phyloP scores from a whole-genome alignment of 2,329 filamentous ascomycete species.

The Aspergillus novofumigatus region DNA sequence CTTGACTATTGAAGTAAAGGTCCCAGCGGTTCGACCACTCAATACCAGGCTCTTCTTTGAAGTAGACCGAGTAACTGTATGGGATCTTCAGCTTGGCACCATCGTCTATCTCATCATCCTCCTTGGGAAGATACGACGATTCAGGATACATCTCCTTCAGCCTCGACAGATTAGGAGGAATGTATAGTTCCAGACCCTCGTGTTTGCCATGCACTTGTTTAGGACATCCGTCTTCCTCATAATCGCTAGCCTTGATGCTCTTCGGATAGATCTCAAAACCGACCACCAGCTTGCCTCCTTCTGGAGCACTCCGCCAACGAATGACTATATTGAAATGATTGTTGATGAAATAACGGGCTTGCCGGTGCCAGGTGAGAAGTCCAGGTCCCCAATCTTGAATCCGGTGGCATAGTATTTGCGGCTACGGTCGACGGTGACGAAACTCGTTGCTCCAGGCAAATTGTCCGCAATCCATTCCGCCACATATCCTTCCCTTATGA shows the following conservation, averaged over 20 bases:
- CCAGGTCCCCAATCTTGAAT: slow-evolving; percentile 80
- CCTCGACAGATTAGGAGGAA: slow-evolving; percentile 59
- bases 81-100: slow-evolving; percentile 67
- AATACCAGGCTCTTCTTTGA: slow-evolving; percentile 72
- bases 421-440: slow-evolving; percentile 78
- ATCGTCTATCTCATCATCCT: slow-evolving; percentile 57
- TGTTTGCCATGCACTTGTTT: slow-evolving; percentile 60
- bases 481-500: slow-evolving; percentile 78
- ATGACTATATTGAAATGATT: slow-evolving; percentile 86
- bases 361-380: slow-evolving; percentile 56
- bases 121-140: slow-evolving; percentile 56
- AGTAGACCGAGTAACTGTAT: slow-evolving; percentile 88
- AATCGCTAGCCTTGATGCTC: slow-evolving; percentile 64
- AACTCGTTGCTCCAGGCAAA: slow-evolving; percentile 80
- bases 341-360: slow-evolving; percentile 71
- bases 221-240: slow-evolving; percentile 64
- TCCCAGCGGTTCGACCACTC: slow-evolving; percentile 87
- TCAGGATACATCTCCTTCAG: slow-evolving; percentile 53
- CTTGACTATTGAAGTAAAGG: slow-evolving; percentile 82
- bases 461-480: slow-evolving; percentile 94
- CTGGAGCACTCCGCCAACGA: slow-evolving; percentile 67
- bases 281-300: slow-evolving; percentile 74
- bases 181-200: slow-evolving; percentile 64
- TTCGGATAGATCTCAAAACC: slow-evolving; percentile 89
- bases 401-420: slow-evolving; percentile 85